Evolutionary conservation across 345 rosid genomes (phyloP).

Genomic region (Moringa oleifera): DNA sequence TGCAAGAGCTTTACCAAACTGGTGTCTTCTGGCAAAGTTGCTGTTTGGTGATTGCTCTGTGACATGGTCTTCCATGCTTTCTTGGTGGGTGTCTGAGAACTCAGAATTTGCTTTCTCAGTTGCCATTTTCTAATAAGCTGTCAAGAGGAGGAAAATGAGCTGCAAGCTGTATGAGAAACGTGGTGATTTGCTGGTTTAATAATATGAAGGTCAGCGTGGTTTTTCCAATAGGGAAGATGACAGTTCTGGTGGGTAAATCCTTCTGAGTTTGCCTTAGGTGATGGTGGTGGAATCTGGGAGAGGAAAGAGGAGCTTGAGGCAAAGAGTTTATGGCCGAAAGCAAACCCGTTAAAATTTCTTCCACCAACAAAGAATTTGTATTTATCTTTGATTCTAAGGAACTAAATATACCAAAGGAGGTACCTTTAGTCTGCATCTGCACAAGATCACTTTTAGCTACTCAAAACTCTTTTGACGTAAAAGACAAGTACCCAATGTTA

Average conservation of each 20-base stretch:
- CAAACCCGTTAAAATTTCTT: neutral
- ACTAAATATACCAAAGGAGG: conserved; percentile 14
- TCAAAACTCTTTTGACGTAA: too few species aligned
- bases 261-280: conserved; percentile 13
- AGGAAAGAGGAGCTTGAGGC: conserved; percentile 16
- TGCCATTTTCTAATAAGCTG: conserved; percentile 24
- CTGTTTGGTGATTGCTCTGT: conserved; percentile 2
- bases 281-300: conserved; percentile 26
- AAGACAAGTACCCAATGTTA: neutral
- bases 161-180: conserved; percentile 5
- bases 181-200: conserved; percentile 4
- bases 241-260: neutral
- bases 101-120: conserved; percentile 27
- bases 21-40: conserved; percentile 10
- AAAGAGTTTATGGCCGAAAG: conserved; percentile 24
- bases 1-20: conserved; percentile 43
- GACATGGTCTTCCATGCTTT: conserved; percentile 12
- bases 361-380: conserved; percentile 4
- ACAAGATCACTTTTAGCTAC: too few species aligned
- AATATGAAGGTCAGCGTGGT: too few species aligned
- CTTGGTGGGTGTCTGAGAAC: conserved; percentile 7
- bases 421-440: neutral
- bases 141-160: conserved; percentile 1
- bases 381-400: conserved; percentile 25
- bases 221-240: too few species aligned